A percentile compares a stretch with the other conserved stretches of the same genome.
These are phyloP conservation scores for Didymella exigua DNA, from an alignment of 2,329 filamentous ascomycete species.

Conservation along the genomic window DNA sequence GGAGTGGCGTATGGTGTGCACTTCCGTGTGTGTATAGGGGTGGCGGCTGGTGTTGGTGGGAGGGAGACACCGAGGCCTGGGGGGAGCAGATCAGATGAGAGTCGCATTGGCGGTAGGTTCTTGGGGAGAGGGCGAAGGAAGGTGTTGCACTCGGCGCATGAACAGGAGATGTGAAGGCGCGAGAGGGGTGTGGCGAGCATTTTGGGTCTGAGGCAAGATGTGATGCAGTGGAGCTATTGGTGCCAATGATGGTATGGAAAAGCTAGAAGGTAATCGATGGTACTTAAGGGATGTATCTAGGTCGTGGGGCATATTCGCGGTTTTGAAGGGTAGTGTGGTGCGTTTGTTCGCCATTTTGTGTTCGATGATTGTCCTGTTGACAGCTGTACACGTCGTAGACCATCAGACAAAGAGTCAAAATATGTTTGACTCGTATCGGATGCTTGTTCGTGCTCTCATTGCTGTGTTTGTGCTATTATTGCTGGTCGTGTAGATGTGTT, in stretches of 20 bases:
- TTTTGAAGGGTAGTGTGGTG: background rate
- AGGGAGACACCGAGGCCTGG: background rate
- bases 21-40: background rate
- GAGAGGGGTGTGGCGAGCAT: conserved; percentile 6
- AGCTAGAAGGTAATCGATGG: background rate
- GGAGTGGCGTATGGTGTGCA: background rate
- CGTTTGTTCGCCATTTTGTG: background rate
- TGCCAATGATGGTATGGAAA: background rate
- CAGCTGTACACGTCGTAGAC: background rate
- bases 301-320: background rate
- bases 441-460: background rate
- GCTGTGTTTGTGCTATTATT: background rate
- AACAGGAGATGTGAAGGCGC: conserved; percentile 21
- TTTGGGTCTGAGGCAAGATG: background rate
- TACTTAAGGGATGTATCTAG: background rate
- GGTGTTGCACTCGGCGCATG: conserved; percentile 19
- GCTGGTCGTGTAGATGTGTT: background rate
- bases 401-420: background rate
- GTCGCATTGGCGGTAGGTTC: background rate
- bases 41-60: background rate
- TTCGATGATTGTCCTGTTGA: background rate
- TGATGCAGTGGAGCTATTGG: background rate
- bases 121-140: conserved; percentile 20
- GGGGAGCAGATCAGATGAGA: background rate
- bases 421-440: background rate